Percentiles rank a stretch among this genome's conserved stretches.
Evolutionary conservation across 208 protist genomes (phyloP).

Genomic region (Herpetomonas samuelpessoai): DNA sequence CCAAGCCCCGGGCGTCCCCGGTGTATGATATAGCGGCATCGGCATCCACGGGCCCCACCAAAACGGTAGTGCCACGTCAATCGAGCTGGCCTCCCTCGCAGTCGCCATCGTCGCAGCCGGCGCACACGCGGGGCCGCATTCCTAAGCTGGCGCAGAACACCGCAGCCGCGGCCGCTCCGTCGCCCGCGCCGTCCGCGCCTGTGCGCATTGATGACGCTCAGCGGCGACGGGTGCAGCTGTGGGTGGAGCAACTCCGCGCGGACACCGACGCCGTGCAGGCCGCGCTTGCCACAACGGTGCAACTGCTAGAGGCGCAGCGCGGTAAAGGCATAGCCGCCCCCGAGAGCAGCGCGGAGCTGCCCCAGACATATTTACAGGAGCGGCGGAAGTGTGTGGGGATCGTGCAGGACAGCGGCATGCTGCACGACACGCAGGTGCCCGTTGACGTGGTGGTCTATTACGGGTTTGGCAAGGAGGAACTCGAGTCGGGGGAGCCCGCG

Average conservation of each 20-base stretch:
- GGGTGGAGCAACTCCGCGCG: conserved; percentile 39
- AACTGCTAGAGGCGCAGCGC: conserved; percentile 52
- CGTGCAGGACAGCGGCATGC: conserved; percentile 61
- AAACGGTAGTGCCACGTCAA: not conserved
- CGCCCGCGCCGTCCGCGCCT: conserved; percentile 10
- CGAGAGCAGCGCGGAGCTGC: conserved; percentile 32
- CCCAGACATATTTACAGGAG: conserved; percentile 49
- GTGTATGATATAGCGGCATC: not conserved
- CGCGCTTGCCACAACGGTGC: conserved; percentile 57
- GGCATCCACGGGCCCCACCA: not conserved
- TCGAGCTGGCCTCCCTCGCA: not conserved
- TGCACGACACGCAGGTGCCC: conserved; percentile 69
- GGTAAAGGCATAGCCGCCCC: conserved; percentile 14
- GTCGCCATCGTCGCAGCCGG: not conserved
- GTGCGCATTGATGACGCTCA: conserved; percentile 29
- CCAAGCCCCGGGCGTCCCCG: too few relatives aligned
- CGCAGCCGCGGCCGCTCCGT: not conserved
- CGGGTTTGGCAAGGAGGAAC: conserved; percentile 43
- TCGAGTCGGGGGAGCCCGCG: conserved; percentile 27
- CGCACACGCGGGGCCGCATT: not conserved
- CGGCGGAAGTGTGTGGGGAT: conserved; percentile 56
- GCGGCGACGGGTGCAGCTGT: conserved; percentile 24
- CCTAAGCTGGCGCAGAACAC: not conserved
- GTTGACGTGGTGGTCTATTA: conserved; percentile 62
- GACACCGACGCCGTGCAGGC: conserved; percentile 60